These are phyloP conservation scores for Pseudohalonectria lignicola DNA, from an alignment of 2,329 filamentous ascomycete genomes.

Conservation along the genomic window DNA sequence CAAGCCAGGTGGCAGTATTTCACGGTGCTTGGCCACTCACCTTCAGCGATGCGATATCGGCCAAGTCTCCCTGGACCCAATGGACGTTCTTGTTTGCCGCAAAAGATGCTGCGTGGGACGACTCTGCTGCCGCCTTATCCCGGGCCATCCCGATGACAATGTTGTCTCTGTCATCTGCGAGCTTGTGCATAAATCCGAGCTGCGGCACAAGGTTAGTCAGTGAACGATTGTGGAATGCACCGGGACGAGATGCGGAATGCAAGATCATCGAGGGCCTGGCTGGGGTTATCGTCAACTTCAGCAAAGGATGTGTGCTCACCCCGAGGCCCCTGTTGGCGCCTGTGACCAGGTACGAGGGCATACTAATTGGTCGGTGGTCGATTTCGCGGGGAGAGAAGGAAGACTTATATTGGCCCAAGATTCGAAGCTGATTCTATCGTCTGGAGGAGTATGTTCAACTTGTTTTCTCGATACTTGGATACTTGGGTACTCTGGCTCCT, in stretches of 20 bases:
- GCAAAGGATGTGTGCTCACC: constrained; percentile 6
- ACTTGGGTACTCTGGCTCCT: no score
- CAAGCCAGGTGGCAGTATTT: no score
- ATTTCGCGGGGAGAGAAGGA: no score
- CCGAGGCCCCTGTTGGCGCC: constrained; percentile 13
- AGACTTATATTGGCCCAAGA: no score
- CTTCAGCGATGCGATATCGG: constrained; percentile 25
- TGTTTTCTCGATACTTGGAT: no score
- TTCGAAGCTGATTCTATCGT: no score
- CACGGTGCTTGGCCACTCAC: constrained; percentile 5
- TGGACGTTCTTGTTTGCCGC: constrained; percentile 27
- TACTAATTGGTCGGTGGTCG: no score
- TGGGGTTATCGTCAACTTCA: background rate
- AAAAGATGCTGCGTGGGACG: constrained; percentile 29
- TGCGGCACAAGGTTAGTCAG: no score
- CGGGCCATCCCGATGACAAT: constrained; percentile 35
- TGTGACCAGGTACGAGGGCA: constrained; percentile 13
- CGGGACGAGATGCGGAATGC: background rate
- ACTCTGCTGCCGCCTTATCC: constrained; percentile 29
- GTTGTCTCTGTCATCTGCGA: constrained; percentile 31
- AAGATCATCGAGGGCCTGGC: background rate
- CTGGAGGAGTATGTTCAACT: no score
- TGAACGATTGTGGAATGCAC: no score
- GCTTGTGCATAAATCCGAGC: constrained; percentile 36
- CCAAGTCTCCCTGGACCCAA: constrained; percentile 33